These are phyloP conservation scores for Strobilomyces confusus DNA, from an alignment of 768 basidiomycete genomes.

Conservation along the genomic window DNA sequence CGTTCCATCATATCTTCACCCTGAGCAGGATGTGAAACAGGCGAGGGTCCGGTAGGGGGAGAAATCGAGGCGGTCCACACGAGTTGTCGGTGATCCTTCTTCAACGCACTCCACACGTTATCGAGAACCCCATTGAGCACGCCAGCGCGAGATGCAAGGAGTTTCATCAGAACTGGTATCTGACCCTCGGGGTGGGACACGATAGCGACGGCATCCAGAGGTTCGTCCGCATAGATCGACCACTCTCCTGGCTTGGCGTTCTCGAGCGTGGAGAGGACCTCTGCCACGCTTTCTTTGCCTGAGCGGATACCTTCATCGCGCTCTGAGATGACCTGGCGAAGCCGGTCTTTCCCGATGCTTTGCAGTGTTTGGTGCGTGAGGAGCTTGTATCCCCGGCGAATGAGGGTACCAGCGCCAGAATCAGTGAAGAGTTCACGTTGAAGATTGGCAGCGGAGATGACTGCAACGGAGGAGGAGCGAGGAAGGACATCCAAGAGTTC, in stretches of 20 bases:
- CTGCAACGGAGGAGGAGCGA: conserved; percentile 95
- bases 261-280: conserved; percentile 56
- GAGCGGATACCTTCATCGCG: conserved; percentile 88
- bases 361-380: conserved; percentile 85
- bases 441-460: conserved; percentile 87
- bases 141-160: conserved; percentile 83
- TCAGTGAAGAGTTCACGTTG: conserved; percentile 99
- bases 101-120: conserved; percentile 96
- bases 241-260: conserved; percentile 78
- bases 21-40: conserved; percentile 10
- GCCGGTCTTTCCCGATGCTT: conserved; percentile 85
- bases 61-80: conserved; percentile 94
- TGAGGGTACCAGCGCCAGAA: conserved; percentile 94
- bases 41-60: conserved; percentile 8
- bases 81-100: conserved; percentile 86
- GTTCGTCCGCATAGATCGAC: conserved; percentile 98
- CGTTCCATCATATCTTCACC: conserved; percentile 87
- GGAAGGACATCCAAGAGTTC: conserved; percentile 97
- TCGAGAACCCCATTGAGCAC: conserved; percentile 93
- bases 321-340: conserved; percentile 93
- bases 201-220: conserved; percentile 90
- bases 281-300: conserved; percentile 82
- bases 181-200: conserved; percentile 90
- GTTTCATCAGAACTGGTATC: conserved; percentile 87
- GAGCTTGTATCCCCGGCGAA: conserved; percentile 96